Evolutionary conservation across 176 grass and related monocot genomes (phyloP).

Genomic region (Carex littledalei): DNA sequence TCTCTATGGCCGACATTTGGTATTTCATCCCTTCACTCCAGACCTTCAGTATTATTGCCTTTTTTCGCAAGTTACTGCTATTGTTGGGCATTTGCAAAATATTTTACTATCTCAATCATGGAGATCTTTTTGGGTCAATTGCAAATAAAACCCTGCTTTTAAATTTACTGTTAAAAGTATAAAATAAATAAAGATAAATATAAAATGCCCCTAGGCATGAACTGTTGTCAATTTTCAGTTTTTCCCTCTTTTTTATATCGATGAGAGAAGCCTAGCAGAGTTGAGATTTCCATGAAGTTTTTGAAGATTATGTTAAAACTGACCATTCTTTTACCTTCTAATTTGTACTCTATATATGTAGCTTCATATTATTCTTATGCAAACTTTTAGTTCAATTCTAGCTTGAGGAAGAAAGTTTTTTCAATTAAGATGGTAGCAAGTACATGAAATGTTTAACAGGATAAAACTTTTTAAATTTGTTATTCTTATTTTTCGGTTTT

Average conservation of each 20-base stretch:
- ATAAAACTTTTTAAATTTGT: background rate
- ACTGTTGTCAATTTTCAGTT: too few species aligned
- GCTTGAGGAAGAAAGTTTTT: background rate
- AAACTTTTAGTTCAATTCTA: background rate
- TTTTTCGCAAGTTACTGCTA: background rate
- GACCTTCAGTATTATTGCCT: background rate
- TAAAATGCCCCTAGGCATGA: too few species aligned
- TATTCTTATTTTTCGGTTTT: background rate
- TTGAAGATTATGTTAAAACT: background rate
- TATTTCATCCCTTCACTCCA: conserved; percentile 23
- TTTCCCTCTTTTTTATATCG: too few species aligned
- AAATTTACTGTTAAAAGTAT: background rate
- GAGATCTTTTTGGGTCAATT: background rate
- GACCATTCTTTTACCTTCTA: background rate
- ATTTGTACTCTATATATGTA: background rate
- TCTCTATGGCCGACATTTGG: conserved; percentile 85
- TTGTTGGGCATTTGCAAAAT: background rate
- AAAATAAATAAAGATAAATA: background rate
- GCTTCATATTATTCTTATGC: background rate
- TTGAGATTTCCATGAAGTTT: too few species aligned
- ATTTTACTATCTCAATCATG: background rate
- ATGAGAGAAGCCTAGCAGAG: too few species aligned
- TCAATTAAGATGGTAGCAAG: background rate
- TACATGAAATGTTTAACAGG: background rate
- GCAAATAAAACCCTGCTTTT: conserved; percentile 3